Percentiles rank a stretch among this genome's conserved stretches.
Evolutionary conservation across 331 rosid species (phyloP).

Genomic region (Malus hybrid): DNA sequence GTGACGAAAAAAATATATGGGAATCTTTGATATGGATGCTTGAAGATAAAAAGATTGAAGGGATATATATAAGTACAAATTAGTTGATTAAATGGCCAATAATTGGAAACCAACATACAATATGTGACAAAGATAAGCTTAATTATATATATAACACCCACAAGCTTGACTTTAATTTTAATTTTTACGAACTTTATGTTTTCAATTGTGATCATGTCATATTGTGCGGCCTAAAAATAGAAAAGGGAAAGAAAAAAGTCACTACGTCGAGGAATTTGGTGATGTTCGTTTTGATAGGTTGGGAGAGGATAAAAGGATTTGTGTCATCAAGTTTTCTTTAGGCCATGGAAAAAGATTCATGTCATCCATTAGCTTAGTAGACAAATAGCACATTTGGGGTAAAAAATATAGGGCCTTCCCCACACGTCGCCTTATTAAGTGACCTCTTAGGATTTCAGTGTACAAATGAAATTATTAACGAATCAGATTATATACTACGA

Average conservation of each 20-base stretch:
- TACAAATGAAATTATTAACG: no score
- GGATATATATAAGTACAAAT: not conserved
- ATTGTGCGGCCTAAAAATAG: not conserved
- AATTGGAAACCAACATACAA: not conserved
- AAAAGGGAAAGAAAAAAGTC: not conserved
- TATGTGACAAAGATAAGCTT: constrained; percentile 11
- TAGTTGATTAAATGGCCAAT: not conserved
- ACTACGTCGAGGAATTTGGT: not conserved
- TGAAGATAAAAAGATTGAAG: not conserved
- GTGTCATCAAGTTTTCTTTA: constrained; percentile 3
- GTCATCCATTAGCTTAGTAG: not conserved
- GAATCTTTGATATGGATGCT: constrained; percentile 12
- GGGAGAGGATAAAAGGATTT: constrained; percentile 20
- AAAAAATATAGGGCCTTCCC: no score
- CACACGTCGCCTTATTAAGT: no score
- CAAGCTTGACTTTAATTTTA: constrained; percentile 2
- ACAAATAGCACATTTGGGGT: not conserved
- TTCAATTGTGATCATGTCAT: not conserved
- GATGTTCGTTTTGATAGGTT: not conserved
- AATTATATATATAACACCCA: not conserved
- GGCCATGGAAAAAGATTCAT: not conserved
- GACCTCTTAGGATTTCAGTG: no score
- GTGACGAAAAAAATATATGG: not conserved
- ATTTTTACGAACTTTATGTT: not conserved
- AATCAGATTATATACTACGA: no score